Percentiles rank a stretch among this genome's conserved stretches.
Evolutionary conservation across 176 grass and related monocot genomes (phyloP).

Genomic region (Zizania latifolia): DNA sequence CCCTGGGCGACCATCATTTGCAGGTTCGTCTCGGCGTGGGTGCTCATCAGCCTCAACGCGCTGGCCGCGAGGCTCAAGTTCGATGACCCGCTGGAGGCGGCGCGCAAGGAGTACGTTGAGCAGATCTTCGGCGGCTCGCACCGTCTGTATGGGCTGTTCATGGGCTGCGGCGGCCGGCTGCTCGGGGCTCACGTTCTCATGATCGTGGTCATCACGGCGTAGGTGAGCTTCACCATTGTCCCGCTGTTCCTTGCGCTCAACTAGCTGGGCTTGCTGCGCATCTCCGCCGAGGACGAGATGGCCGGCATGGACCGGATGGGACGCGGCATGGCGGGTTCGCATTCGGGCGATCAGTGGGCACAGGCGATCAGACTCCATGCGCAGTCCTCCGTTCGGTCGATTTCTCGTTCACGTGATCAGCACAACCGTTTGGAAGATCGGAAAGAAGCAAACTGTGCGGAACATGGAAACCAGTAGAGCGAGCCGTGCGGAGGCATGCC

Average conservation of each 20-base stretch:
- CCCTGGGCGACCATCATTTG: slow-evolving; percentile 48
- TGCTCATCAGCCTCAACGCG: slow-evolving; percentile 54
- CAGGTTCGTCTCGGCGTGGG: slow-evolving; percentile 57
- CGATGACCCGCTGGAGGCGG: slow-evolving; percentile 59
- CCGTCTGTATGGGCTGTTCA: slow-evolving; percentile 45
- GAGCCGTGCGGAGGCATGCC: too few relatives aligned
- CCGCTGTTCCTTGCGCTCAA: slow-evolving; percentile 51
- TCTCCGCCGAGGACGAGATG: slow-evolving; percentile 39
- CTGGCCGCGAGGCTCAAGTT: slow-evolving; percentile 27
- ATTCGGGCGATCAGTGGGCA: too few relatives aligned
- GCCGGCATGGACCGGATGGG: slow-evolving; percentile 49
- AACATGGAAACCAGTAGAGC: too few relatives aligned
- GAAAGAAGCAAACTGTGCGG: too few relatives aligned
- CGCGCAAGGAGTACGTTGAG: slow-evolving; percentile 40
- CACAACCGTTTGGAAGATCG: too few relatives aligned
- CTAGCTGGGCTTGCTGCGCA: slow-evolving; percentile 38
- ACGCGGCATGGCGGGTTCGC: slow-evolving; percentile 49
- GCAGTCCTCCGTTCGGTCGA: too few relatives aligned
- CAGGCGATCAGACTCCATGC: too few relatives aligned
- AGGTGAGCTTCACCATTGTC: slow-evolving; percentile 53
- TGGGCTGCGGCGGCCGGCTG: slow-evolving; percentile 49
- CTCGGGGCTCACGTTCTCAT: slow-evolving; percentile 32
- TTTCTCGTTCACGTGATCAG: too few relatives aligned
- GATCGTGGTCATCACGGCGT: slow-evolving; percentile 46
- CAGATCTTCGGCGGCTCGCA: slow-evolving; percentile 33